phyloP scores from a whole-genome alignment of 176 grass and related monocot species.

The Bolboschoenus planiculmis region DNA sequence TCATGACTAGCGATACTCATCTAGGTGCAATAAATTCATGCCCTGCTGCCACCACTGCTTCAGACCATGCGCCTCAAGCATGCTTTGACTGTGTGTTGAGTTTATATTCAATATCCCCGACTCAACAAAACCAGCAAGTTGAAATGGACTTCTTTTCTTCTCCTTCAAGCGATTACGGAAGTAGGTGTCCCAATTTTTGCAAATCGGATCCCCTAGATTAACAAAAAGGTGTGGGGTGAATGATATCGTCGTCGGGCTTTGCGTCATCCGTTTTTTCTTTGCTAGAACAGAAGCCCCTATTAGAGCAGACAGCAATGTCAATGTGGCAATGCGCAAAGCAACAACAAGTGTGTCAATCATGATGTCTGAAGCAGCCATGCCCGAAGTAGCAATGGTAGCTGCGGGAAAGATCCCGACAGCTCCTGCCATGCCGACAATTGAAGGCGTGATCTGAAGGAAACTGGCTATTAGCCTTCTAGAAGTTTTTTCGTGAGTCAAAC shows the following conservation, averaged over 20 bases:
- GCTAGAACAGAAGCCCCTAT: slow-evolving; percentile 1
- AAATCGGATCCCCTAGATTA: slow-evolving; percentile 24
- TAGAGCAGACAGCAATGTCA: slow-evolving; percentile 13
- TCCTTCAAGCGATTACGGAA: slow-evolving; percentile 15
- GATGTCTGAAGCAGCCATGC: slow-evolving; percentile 20
- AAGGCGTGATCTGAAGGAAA: slow-evolving; percentile 19
- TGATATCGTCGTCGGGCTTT: neutral
- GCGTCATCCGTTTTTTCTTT: slow-evolving; percentile 9
- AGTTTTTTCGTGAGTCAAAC: slow-evolving; percentile 16
- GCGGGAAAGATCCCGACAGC: slow-evolving; percentile 12
- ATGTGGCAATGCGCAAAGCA: slow-evolving; percentile 14
- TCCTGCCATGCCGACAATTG: slow-evolving; percentile 1
- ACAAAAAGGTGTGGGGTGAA: slow-evolving; percentile 26
- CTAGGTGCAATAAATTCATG: neutral
- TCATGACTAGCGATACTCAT: neutral
- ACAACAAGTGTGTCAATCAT: slow-evolving; percentile 27
- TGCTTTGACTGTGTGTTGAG: neutral
- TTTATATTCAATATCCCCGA: slow-evolving; percentile 17
- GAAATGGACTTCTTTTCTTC: slow-evolving; percentile 22
- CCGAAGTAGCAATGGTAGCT: slow-evolving; percentile 10
- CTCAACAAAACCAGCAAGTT: slow-evolving; percentile 18
- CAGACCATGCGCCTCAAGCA: slow-evolving; percentile 22
- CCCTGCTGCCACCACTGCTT: slow-evolving; percentile 27
- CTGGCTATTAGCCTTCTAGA: slow-evolving; percentile 11
- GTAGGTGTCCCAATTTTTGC: slow-evolving; percentile 22